Evolutionary conservation across 179 eudicot species (phyloP).

Genomic region (Drosera spatulata): DNA sequence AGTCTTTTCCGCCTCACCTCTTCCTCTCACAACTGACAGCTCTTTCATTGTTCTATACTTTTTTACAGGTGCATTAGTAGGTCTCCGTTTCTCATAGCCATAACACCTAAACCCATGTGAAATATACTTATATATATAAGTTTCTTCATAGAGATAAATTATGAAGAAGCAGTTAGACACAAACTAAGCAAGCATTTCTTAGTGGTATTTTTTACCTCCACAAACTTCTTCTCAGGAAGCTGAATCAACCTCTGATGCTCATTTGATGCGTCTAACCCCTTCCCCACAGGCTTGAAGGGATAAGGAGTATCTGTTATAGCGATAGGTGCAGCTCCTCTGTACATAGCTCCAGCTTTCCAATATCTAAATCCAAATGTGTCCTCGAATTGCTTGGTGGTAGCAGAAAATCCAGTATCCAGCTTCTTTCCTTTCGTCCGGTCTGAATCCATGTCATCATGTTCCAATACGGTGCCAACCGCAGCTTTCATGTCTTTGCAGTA

Average conservation of each 20-base stretch:
- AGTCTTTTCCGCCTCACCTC: no score
- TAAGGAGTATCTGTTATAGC: constrained; percentile 48
- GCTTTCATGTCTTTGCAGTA: constrained; percentile 55
- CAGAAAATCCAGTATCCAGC: constrained; percentile 78
- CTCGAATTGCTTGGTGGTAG: constrained; percentile 73
- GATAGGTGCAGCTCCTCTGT: constrained; percentile 62
- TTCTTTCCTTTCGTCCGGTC: constrained; percentile 88
- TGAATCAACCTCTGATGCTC: constrained; percentile 15
- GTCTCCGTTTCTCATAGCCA: no score
- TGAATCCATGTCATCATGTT: constrained; percentile 85
- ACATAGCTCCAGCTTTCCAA: constrained; percentile 97
- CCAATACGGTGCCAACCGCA: constrained; percentile 64
- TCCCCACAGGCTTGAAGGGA: constrained; percentile 14
- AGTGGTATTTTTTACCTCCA: constrained; percentile 48
- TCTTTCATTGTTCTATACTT: background rate
- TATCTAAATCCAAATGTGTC: constrained; percentile 76
- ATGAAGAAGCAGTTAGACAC: background rate
- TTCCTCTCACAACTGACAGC: no score
- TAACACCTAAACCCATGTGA: no score
- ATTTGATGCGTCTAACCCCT: constrained; percentile 15
- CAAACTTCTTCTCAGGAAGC: constrained; percentile 26
- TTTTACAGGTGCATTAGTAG: no score
- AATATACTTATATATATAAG: no score
- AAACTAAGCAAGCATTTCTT: background rate
- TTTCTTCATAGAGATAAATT: no score